Conservation (phyloP, 768 basidiomycete species). For the Cantharellus cinnabarinus region DNA sequence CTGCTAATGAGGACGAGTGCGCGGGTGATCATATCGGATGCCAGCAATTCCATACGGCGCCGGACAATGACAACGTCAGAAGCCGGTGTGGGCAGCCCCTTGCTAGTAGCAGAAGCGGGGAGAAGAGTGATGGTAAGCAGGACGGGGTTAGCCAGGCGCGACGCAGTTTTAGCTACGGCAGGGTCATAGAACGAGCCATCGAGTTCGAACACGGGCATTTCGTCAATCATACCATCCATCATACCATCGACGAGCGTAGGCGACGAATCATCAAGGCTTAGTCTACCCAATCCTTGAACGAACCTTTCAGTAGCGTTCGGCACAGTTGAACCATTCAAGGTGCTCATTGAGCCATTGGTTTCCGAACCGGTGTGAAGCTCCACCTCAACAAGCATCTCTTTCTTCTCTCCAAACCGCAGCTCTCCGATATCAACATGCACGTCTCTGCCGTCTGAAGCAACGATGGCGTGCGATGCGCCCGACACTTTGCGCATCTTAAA, state of each 20-base stretch:
- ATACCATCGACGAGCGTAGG: conserved; percentile 68
- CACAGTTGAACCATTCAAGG: not conserved
- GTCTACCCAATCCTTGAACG: conserved; percentile 53
- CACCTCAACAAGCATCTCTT: conserved; percentile 93
- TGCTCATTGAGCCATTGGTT: too few species aligned
- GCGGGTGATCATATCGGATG: conserved; percentile 93
- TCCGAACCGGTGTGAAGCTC: conserved; percentile 61
- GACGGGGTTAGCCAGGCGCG: conserved; percentile 66
- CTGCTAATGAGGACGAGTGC: conserved; percentile 80
- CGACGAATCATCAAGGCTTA: conserved; percentile 44
- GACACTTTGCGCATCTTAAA: conserved; percentile 92
- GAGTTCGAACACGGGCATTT: conserved; percentile 89
- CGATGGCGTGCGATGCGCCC: conserved; percentile 69
- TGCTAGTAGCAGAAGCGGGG: conserved; percentile 26
- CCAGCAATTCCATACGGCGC: conserved; percentile 86
- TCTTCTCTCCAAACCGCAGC: conserved; percentile 84
- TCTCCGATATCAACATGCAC: conserved; percentile 92
- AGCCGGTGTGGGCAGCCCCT: conserved; percentile 20
- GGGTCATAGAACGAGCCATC: conserved; percentile 94
- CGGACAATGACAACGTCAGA: conserved; percentile 84
- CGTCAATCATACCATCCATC: conserved; percentile 95
- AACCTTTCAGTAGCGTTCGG: conserved; percentile 66
- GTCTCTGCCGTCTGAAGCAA: conserved; percentile 80
- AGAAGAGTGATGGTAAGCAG: conserved; percentile 71
- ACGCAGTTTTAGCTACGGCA: conserved; percentile 57